phyloP scores from a whole-genome alignment of 1,139 yeast genomes.

The Scheffersomyces titani region DNA sequence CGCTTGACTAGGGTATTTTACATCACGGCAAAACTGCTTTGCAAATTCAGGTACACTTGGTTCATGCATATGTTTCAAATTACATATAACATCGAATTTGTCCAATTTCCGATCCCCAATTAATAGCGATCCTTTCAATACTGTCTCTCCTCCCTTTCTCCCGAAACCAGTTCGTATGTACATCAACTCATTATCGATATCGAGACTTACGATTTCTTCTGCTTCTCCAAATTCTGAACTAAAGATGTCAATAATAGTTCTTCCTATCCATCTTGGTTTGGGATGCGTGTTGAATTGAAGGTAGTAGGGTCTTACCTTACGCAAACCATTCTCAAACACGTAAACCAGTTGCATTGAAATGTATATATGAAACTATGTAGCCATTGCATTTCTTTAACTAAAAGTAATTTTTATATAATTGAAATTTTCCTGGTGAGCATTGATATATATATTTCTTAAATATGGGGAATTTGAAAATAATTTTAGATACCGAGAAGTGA shows the following conservation, averaged over 20 bases:
- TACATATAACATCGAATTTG: conserved; percentile 52
- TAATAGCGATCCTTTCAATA: conserved; percentile 23
- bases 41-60: conserved; percentile 47
- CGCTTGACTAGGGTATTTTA: conserved; percentile 5
- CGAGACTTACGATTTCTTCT: conserved; percentile 22
- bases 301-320: conserved; percentile 51
- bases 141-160: conserved; percentile 16
- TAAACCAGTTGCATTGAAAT: conserved; percentile 7
- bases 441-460: background rate
- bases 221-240: conserved; percentile 46
- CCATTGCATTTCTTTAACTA: background rate
- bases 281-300: conserved; percentile 38
- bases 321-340: conserved; percentile 38
- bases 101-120: conserved; percentile 26
- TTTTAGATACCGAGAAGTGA: background rate
- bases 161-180: conserved; percentile 31
- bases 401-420: too few species aligned
- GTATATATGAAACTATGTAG: background rate
- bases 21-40: conserved; percentile 7
- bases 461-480: background rate
- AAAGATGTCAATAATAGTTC: conserved; percentile 44
- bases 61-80: conserved; percentile 61
- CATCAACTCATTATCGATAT: conserved; percentile 24
- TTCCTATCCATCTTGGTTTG: conserved; percentile 52
- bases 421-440: background rate